Base-by-base conservation (phyloP, 495 filamentous ascomycete genomes). In the Sporormia fimetaria region DNA sequence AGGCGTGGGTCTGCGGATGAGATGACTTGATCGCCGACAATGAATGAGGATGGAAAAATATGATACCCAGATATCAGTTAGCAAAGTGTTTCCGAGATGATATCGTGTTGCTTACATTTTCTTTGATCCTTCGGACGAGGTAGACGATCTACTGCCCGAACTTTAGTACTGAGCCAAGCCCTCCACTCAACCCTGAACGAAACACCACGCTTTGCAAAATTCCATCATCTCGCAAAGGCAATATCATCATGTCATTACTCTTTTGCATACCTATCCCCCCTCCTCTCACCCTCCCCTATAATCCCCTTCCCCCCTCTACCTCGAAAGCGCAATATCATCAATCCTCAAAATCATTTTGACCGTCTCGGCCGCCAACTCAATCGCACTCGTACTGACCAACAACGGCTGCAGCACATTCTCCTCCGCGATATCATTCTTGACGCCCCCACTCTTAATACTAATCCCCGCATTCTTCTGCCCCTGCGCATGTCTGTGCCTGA, bases 321-420 rank as follows among this genome's bases (percentile, higher is more conserved):
- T 61, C 55, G 73, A 75, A 55, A 81, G 62, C 35, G 82, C 83
- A 63, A 93, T 88, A 63, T 95, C 87, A 64, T 94, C 87, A 66
- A 95, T 94, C 66, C 87, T 78, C 65, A 95, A 73, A 64, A 95
- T 81, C 86, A 96, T 93, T 74, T 96, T 98, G 50, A 94, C 87
- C 41, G 90, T 96, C 71, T 98, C 90, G 2, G 85, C 84, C 25
- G 92, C 90, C 58, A 98, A 64, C 67, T 98, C 86, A 57, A 98
- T 88, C 2, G 90, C 87, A 61, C 87, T 95, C 25, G 90, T 98
- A 69, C 83, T 93, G 32, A 98, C 90, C 37, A 98, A 63, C 60
- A 98, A 66, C 7, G 90, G 90, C 69, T 98, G 90, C 62, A 98
- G 67, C 33, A 98, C 93, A 51, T 94, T 95, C 71, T 98, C 90